Base-by-base conservation (phyloP, 2,329 filamentous ascomycete genomes). In the Pseudopithomyces chartarum region DNA sequence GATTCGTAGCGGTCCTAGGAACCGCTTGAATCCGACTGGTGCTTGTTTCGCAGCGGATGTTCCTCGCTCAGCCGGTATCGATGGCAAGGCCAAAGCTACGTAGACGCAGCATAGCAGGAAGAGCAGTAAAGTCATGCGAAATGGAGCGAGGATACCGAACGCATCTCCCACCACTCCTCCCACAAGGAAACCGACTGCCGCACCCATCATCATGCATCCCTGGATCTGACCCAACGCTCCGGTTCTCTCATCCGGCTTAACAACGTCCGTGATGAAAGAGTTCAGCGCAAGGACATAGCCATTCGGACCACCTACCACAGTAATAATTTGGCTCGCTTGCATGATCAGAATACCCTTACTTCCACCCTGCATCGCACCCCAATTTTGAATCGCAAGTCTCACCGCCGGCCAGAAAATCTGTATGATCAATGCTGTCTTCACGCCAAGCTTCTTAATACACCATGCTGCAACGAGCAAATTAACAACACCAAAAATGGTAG, bases 241-340 rank as follows among this genome's bases (percentile, higher is more conserved):
- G 0, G 89, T 91, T 2, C 88, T 79, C 52, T 84, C 78, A 19
- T 81, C 76, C 0, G 87, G 82, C 38, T 83, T 79, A 0, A 89
- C 84, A 2, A 89, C 77, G 67, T 90, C 88, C 1, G 87, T 84
- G 0, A 88, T 86, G 43, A 88, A 86, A 12, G 87, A 87, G 62
- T 91, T 91, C 20, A 90, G 78, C 1, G 88, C 83, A 3, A 91
- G 80, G 8, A 90, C 82, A 65, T 90, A 91, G 0, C 89, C 89
- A 0, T 84, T 84, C 0, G 88, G 88, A 0, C 89, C 89, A 0
- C 89, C 89, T 2, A 91, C 61, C 15, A 90, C 78, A 0, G 87
- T 90, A 52, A 91, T 87, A 15, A 87, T 74, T 74, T 91, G 89
- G 0, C 85, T 88, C 23, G 76, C 74, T 71, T 91, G 89, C 29